Conservation (phyloP, 768 basidiomycete species). For the Inosperma sp. region DNA sequence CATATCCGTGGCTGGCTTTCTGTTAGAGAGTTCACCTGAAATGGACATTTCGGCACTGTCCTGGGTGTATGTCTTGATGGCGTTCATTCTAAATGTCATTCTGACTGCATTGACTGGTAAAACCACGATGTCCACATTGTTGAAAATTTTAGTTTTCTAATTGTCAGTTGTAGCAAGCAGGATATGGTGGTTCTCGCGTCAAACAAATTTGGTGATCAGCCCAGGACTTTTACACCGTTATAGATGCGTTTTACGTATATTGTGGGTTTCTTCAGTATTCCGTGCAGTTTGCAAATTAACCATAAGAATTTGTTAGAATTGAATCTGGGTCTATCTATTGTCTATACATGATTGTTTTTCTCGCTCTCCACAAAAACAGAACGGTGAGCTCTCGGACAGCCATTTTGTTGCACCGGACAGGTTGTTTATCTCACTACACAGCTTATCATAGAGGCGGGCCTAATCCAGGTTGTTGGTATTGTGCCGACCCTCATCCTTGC, state of each 20-base stretch:
- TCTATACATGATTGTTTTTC: constrained; percentile 28
- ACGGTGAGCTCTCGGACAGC: constrained; percentile 15
- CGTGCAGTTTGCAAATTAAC: background rate
- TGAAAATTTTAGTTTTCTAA: constrained; percentile 8
- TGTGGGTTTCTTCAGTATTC: constrained; percentile 23
- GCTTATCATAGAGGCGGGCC: constrained; percentile 23
- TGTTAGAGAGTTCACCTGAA: constrained; percentile 18
- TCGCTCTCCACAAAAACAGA: constrained; percentile 25
- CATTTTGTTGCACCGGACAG: no score
- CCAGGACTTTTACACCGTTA: constrained; percentile 28
- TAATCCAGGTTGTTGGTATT: constrained; percentile 33
- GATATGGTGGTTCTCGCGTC: constrained; percentile 31
- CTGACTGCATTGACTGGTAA: constrained; percentile 33
- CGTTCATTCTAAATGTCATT: constrained; percentile 31
- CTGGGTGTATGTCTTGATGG: constrained; percentile 33
- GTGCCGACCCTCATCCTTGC: constrained; percentile 35
- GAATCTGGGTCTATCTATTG: constrained; percentile 39
- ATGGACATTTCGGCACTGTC: constrained; percentile 18
- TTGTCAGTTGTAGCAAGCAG: no score
- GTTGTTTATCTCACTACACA: background rate
- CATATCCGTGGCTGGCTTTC: constrained; percentile 27
- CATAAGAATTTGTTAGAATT: constrained; percentile 21
- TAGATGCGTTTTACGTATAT: constrained; percentile 31
- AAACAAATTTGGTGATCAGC: constrained; percentile 25
- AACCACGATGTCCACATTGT: background rate